Evolutionary conservation across 805 yeast genomes (phyloP).

Genomic region (Clavispora fructus): DNA sequence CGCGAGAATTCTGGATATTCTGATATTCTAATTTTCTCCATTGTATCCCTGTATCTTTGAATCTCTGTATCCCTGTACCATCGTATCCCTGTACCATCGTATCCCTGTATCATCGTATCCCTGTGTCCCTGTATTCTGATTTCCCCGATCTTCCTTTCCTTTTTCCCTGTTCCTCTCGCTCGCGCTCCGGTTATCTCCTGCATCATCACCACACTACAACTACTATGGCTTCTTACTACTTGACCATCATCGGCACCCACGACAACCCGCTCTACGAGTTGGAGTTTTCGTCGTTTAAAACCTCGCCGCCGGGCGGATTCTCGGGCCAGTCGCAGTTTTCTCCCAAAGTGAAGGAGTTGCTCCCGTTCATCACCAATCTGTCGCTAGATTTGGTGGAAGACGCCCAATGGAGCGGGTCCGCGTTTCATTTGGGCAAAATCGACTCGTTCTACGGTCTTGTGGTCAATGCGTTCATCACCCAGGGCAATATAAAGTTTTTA

Average conservation of each 20-base stretch:
- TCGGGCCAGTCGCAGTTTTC: conserved; percentile 61
- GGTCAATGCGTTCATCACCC: conserved; percentile 82
- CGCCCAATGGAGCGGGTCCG: conserved; percentile 68
- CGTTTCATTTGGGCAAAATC: conserved; percentile 66
- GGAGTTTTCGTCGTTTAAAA: conserved; percentile 70
- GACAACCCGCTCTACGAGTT: conserved; percentile 86
- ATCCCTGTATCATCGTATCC: no score
- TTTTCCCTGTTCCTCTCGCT: no score
- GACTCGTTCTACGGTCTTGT: conserved; percentile 81
- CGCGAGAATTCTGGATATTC: no score
- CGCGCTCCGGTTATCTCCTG: background rate
- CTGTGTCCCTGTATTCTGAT: no score
- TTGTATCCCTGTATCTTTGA: no score
- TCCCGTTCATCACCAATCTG: conserved; percentile 85
- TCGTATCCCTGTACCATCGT: no score
- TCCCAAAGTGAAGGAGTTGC: conserved; percentile 66
- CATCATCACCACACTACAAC: background rate
- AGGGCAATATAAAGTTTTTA: conserved; percentile 79
- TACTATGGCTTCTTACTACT: conserved; percentile 67
- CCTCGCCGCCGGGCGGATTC: conserved; percentile 7
- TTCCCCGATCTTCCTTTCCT: no score
- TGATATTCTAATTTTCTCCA: no score
- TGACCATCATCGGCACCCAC: conserved; percentile 80
- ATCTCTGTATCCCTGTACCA: no score
- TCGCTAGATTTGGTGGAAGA: conserved; percentile 91